Percentiles rank a stretch among this genome's conserved stretches.
Evolutionary conservation across 2,329 filamentous ascomycete species (phyloP).

Genomic region (Aphanoascus verrucosus): DNA sequence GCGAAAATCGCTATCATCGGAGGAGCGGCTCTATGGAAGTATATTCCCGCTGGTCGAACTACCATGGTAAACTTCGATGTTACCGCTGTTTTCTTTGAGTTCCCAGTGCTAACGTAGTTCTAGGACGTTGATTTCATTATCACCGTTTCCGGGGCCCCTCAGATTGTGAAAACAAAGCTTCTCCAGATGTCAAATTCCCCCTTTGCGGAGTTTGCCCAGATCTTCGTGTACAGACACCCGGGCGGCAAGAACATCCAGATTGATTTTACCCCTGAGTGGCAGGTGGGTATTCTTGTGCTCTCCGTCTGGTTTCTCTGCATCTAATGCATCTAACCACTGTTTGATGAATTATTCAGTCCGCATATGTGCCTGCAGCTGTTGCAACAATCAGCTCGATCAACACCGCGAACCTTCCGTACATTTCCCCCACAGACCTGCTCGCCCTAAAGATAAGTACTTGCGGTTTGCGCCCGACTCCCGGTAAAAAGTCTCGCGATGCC

Average conservation of each 20-base stretch:
- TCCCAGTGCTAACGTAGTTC: not conserved
- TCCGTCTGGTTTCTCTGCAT: not conserved
- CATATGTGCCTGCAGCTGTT: constrained; percentile 7
- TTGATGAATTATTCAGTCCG: not conserved
- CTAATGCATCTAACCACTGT: not conserved
- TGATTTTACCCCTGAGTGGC: constrained; percentile 11
- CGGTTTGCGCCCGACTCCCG: constrained; percentile 2
- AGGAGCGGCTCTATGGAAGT: constrained; percentile 6
- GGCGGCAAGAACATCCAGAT: constrained; percentile 6
- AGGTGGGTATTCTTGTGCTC: constrained; percentile 2
- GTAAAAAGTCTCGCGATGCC: constrained; percentile 5
- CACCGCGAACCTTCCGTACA: constrained; percentile 3
- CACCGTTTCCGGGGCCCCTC: constrained; percentile 6
- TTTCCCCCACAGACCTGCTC: constrained; percentile 9
- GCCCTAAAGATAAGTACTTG: constrained; percentile 12
- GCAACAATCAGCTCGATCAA: not conserved
- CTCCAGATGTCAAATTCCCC: constrained; percentile 5
- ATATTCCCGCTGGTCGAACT: constrained; percentile 1
- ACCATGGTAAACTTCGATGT: constrained; percentile 1
- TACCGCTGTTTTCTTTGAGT: not conserved
- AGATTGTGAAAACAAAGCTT: constrained; percentile 7
- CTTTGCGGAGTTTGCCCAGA: constrained; percentile 6
- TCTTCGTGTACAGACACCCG: constrained; percentile 6
- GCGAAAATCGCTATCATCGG: constrained; percentile 11
- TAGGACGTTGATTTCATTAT: constrained; percentile 13